These are phyloP conservation scores for Anastatica hierochuntica DNA, from an alignment of 345 rosid genomes.

Conservation along the genomic window DNA sequence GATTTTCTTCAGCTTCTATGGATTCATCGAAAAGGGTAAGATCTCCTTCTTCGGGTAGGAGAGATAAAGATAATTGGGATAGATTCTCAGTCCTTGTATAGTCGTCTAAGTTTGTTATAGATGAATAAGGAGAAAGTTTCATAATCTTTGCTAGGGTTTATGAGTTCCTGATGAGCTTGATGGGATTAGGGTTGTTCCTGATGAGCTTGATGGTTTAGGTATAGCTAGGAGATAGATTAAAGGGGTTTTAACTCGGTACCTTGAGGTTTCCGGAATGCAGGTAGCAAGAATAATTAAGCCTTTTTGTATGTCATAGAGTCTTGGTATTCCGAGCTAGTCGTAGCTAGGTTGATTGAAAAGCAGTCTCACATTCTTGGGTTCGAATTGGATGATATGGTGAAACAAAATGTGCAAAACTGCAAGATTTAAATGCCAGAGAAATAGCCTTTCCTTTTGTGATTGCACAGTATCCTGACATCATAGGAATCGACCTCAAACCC, in stretches of 20 bases:
- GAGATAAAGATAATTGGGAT: too few relatives aligned
- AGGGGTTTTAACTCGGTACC: constrained; percentile 61
- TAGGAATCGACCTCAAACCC: constrained; percentile 55
- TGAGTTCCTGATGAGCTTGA: constrained; percentile 54
- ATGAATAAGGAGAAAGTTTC: constrained; percentile 63
- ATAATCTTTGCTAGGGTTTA: constrained; percentile 69
- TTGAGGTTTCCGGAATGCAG: constrained; percentile 82
- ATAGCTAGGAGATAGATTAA: constrained; percentile 85
- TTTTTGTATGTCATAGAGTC: constrained; percentile 55
- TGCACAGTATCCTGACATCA: constrained; percentile 84
- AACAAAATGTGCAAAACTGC: constrained; percentile 52
- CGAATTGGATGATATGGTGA: constrained; percentile 50
- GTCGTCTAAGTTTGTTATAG: constrained; percentile 55
- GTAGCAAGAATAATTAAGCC: constrained; percentile 85
- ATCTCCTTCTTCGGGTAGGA: too few relatives aligned
- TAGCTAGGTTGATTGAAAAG: constrained; percentile 84
- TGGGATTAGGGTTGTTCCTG: constrained; percentile 60
- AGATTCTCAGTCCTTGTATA: constrained; percentile 42
- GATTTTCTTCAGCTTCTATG: constrained; percentile 33
- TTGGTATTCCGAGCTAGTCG: constrained; percentile 72
- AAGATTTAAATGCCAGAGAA: constrained; percentile 51
- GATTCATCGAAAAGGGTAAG: constrained; percentile 23
- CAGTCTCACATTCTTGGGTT: constrained; percentile 75
- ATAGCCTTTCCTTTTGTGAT: constrained; percentile 56
- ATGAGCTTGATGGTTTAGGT: constrained; percentile 84